Conservation (phyloP, 179 eudicot genomes). For the Spinacia oleracea region DNA sequence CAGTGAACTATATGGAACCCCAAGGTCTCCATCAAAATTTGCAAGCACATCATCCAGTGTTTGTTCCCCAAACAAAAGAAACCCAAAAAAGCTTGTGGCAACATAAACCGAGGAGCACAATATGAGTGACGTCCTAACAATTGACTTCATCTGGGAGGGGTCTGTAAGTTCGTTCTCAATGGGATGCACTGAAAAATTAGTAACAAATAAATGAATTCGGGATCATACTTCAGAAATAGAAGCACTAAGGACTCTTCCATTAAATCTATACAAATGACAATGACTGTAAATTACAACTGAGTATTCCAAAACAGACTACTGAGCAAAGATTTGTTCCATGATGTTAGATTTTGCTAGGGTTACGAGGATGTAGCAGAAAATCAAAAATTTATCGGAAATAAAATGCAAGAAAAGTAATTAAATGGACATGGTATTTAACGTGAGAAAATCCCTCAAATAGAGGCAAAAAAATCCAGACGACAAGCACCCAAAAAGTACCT, state of each 20-base stretch:
- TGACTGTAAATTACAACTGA: neutral
- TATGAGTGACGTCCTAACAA: conserved; percentile 59
- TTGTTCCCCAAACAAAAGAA: conserved; percentile 66
- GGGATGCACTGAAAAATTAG: conserved; percentile 63
- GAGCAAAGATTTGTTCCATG: neutral
- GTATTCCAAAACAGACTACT: neutral
- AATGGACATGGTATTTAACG: too few relatives aligned
- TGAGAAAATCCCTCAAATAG: too few relatives aligned
- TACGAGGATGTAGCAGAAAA: too few relatives aligned
- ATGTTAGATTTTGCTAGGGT: too few relatives aligned
- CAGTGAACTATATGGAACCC: conserved; percentile 64
- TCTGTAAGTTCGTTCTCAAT: conserved; percentile 74
- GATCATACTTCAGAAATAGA: neutral
- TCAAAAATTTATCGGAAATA: too few relatives aligned
- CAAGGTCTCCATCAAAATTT: conserved; percentile 80
- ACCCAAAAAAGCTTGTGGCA: conserved; percentile 79
- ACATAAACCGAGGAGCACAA: conserved; percentile 64
- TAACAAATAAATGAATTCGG: conserved; percentile 3
- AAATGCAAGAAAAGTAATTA: too few relatives aligned
- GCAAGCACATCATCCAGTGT: conserved; percentile 77
- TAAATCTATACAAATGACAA: neutral
- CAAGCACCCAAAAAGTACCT: too few relatives aligned
- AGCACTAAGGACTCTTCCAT: neutral
- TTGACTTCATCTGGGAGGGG: conserved; percentile 68
- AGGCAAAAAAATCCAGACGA: too few relatives aligned